Conservation (phyloP, 1,284 basidiomycete genomes). For the Ceratobasidium sp. region DNA sequence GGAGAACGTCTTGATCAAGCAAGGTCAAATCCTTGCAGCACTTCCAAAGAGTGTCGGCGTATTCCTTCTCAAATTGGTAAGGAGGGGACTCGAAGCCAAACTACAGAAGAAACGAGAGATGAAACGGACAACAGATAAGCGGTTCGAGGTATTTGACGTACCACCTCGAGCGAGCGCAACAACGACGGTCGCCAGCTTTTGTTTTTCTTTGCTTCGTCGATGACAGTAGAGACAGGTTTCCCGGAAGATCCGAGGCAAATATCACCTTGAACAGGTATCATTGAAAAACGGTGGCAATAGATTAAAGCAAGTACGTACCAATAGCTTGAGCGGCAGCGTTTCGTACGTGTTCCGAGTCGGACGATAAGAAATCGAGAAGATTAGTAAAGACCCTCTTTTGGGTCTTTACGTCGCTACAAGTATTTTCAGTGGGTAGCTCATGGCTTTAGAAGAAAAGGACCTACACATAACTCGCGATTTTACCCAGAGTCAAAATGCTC, state of each 20-base stretch:
- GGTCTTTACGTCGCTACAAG: constrained; percentile 79
- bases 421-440: not conserved
- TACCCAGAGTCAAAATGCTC: constrained; percentile 88
- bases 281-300: no score
- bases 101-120: constrained; percentile 57
- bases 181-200: constrained; percentile 85
- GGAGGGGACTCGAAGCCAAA: constrained; percentile 82
- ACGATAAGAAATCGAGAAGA: constrained; percentile 79
- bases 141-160: constrained; percentile 52
- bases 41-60: constrained; percentile 82
- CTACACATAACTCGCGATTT: constrained; percentile 88
- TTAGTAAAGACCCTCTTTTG: constrained; percentile 80
- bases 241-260: constrained; percentile 92
- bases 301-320: constrained; percentile 63
- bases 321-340: constrained; percentile 92
- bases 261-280: constrained; percentile 60
- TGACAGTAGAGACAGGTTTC: constrained; percentile 87
- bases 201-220: constrained; percentile 82
- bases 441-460: constrained; percentile 52
- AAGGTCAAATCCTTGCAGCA: constrained; percentile 88
- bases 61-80: not conserved
- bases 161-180: constrained; percentile 94
- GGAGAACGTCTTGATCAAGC: constrained; percentile 90
- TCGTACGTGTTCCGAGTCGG: constrained; percentile 84
- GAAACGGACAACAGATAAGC: constrained; percentile 18